Evolutionary conservation across 2,329 filamentous ascomycete species (phyloP), one percentile per base, ranked within the genome.

Genomic region (Ampelomyces quisqualis): DNA sequence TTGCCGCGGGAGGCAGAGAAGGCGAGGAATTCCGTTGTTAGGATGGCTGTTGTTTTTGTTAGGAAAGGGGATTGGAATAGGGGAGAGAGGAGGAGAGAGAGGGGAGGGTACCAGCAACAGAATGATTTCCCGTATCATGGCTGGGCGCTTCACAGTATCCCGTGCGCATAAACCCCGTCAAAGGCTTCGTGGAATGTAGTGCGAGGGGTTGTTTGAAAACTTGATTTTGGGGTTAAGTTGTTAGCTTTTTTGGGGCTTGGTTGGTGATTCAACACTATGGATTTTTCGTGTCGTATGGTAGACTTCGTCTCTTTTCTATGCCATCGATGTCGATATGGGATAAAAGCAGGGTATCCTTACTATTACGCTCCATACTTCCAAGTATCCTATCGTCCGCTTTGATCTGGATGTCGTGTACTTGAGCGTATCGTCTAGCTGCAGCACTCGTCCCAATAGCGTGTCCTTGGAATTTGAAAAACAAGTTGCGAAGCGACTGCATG

Each of bases 1-100:
- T 84, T 84, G 26, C 80, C 81, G 24, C 73, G 72, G 4, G 72
- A 70, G 13, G 80, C 78, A 21, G 74, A 74, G 68, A 79, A 84
- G 57, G 82, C 77, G 22, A 84, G 76, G 61, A 84, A 84, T 51
- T 79, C 76, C 43, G 80, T 73, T 7, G 77, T 80, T 1, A 84
- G 68, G 19, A 79, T 73, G 36, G 64, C 70, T 32, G 17, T n/a
- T n/a, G n/a, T n/a, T 5, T 26, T 23, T 23, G 21, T 23, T n/a
- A n/a, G n/a, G n/a, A n/a, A n/a, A n/a, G n/a, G n/a, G n/a, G n/a
- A n/a, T n/a, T n/a, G n/a, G n/a, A n/a, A n/a, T n/a, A n/a, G n/a
- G n/a, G n/a, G n/a, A n/a, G n/a, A n/a, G n/a, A 22, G 13, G 15
- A 7, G 21, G n/a, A 5, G 13, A 24, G 14, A 8, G 9, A 11